Base-by-base conservation (phyloP, 371 early-diverging fungal genomes). In the Actinomucor elegans region DNA sequence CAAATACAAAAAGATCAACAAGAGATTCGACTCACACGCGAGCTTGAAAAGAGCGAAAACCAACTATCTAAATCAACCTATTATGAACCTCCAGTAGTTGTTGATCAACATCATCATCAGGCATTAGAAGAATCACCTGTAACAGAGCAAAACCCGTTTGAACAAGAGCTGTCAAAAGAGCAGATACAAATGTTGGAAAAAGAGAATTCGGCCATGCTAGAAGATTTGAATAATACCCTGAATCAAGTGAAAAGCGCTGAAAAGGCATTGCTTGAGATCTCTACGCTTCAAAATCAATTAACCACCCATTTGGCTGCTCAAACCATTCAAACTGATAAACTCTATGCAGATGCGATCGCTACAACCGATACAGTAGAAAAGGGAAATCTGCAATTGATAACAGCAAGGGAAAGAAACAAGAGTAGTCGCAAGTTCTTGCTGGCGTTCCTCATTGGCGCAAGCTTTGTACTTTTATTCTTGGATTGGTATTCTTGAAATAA, bases 401-500 rank as follows among this genome's bases (percentile, higher is more conserved):
- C 75, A 28, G 83, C 89, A 1, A 71, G 73, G 45, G 79, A 82
- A 59, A 59, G 80, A 44, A 79, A 84, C 52, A 67, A 71, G 11
- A 69, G 78, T 26, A 74, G 87, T 11, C 71, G 89, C 41, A 84
- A 85, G 49, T 85, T 87, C 66, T 77, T 85, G 46, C 48, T 88
- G 18, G 49, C 73, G 7, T 80, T 88, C 55, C 69, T 88, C 34
- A 60, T 88, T 10, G 67, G 79, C 18, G 81, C 85, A 5, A 82
- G 86, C 49, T 59, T 85, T 54, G 84, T 87, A 21, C 56, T 88
- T 21, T 58, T 88, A 35, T 87, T 88, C 48, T 67, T 88, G 46
- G 89, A 88, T 63, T 88, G 89, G 89, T 88, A 85, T 62, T 85
- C 88, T 26, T 82, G 63, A 66, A 40, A 14, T 47, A 57, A 34